Conservation (phyloP, 2,329 filamentous ascomycete genomes). For the Lomentospora prolificans region DNA sequence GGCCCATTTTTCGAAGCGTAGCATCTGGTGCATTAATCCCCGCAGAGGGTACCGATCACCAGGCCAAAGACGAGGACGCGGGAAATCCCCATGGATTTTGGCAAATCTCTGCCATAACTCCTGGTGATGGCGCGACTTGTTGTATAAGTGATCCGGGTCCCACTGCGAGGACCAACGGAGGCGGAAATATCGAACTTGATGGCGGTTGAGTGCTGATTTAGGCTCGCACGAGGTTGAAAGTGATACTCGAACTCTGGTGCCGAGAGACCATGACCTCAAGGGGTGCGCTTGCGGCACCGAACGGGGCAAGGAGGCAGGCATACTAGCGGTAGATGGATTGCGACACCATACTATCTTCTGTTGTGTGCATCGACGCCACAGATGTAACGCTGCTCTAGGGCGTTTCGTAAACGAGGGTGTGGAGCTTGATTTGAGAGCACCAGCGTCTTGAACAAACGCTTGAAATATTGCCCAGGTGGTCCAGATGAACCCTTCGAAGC, state of each 20-base stretch:
- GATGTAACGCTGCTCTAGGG: not conserved
- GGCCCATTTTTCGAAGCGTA: slow-evolving; percentile 1
- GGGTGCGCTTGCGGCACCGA: slow-evolving; percentile 1
- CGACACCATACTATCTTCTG: slow-evolving; percentile 5
- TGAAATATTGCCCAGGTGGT: no score
- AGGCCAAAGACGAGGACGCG: not conserved
- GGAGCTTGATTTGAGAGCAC: not conserved
- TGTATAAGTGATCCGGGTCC: not conserved
- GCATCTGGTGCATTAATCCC: not conserved
- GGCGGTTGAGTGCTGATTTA: not conserved
- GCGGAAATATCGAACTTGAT: not conserved
- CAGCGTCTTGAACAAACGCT: no score
- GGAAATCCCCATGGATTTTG: not conserved
- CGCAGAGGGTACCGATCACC: not conserved
- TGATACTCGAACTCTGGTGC: not conserved
- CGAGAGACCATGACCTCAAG: not conserved
- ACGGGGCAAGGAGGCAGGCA: slow-evolving; percentile 1
- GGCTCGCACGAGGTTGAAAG: not conserved
- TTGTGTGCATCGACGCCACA: not conserved
- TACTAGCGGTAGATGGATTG: not conserved
- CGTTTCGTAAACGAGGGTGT: not conserved
- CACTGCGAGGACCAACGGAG: slow-evolving; percentile 2
- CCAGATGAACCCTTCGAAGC: no score
- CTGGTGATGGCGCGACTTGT: not conserved
- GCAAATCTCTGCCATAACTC: not conserved